Evolutionary conservation across 441 rosid genomes (phyloP).

Genomic region (Brassica balearica): DNA sequence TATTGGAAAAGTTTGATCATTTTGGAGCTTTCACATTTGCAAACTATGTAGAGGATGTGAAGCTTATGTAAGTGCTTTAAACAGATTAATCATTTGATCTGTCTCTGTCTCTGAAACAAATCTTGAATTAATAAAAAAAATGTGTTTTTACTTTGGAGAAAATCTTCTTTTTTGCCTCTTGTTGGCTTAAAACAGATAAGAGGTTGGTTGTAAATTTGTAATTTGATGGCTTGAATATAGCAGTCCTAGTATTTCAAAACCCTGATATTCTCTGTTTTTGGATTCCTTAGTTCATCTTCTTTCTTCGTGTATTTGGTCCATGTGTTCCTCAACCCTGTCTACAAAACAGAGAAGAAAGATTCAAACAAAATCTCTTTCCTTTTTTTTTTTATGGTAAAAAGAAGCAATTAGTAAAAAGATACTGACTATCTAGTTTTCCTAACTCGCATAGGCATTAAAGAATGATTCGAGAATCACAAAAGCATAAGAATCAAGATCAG

Average conservation of each 20-base stretch:
- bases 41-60: slow-evolving; percentile 1
- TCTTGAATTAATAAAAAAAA: background rate
- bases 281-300: background rate
- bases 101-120: background rate
- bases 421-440: background rate
- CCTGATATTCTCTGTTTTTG: background rate
- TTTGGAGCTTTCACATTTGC: background rate
- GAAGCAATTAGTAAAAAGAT: too few species aligned
- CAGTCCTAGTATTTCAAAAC: background rate
- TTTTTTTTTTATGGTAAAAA: background rate
- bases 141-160: background rate
- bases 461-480: background rate
- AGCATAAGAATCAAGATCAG: background rate
- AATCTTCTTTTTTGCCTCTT: background rate
- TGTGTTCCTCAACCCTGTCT: background rate
- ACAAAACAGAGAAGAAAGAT: background rate
- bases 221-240: background rate
- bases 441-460: background rate
- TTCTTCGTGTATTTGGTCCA: background rate
- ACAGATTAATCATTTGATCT: background rate
- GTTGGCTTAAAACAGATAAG: background rate
- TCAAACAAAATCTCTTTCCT: background rate
- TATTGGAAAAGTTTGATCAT: background rate
- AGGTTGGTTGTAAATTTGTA: background rate
- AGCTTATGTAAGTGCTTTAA: slow-evolving; percentile 2